These are phyloP conservation scores for Aquilaria agallochum DNA, from an alignment of 441 rosid genomes.

Conservation along the genomic window DNA sequence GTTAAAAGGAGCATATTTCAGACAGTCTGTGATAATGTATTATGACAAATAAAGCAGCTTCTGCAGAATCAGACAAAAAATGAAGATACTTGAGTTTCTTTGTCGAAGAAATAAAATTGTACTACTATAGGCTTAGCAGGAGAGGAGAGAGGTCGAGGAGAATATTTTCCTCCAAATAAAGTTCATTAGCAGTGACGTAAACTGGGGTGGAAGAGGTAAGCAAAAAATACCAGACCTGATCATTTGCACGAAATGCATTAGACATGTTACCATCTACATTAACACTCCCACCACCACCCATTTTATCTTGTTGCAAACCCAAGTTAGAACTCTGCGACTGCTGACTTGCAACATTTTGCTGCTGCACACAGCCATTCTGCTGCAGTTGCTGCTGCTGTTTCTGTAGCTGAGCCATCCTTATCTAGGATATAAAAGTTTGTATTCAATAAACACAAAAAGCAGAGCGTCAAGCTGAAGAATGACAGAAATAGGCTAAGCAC, in stretches of 20 bases:
- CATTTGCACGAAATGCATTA: constrained; percentile 73
- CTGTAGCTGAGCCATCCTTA: constrained; percentile 54
- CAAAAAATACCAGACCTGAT: constrained; percentile 58
- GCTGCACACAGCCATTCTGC: constrained; percentile 47
- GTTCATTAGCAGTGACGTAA: not conserved
- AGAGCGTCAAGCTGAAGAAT: no score
- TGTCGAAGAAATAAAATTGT: not conserved
- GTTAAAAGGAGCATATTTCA: no score
- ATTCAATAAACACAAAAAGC: no score
- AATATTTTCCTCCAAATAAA: not conserved
- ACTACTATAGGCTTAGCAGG: not conserved
- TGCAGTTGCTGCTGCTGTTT: constrained; percentile 45
- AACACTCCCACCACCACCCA: constrained; percentile 54
- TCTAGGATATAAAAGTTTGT: constrained; percentile 21
- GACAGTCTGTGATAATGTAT: no score
- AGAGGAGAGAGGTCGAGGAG: no score
- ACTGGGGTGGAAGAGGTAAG: constrained; percentile 3
- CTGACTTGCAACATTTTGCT: constrained; percentile 63
- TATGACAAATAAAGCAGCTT: no score
- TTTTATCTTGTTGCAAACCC: constrained; percentile 60
- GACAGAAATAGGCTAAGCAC: not conserved
- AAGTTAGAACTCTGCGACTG: constrained; percentile 64
- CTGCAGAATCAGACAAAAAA: no score
- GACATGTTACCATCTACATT: constrained; percentile 69
- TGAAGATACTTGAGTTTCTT: no score